A percentile compares a stretch with the other conserved stretches of the same genome.
phyloP scores from a whole-genome alignment of 2,329 filamentous ascomycete genomes.

The Ceratocystis cubensis region DNA sequence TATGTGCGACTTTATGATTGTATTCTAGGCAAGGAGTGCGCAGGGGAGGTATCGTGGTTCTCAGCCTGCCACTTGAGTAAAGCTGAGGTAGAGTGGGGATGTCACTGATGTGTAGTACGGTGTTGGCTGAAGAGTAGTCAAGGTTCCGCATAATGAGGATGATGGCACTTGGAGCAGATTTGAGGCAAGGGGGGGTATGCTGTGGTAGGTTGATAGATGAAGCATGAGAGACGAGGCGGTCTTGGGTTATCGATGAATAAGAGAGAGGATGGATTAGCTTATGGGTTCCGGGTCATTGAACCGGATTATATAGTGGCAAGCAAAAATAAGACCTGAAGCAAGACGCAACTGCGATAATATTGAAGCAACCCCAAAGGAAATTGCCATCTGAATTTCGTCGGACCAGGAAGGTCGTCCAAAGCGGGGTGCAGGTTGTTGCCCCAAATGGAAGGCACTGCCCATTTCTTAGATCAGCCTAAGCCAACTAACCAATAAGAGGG shows the following conservation, averaged over 20 bases:
- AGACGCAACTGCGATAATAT: background rate
- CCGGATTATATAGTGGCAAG: background rate
- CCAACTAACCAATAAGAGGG: background rate
- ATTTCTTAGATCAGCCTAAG: background rate
- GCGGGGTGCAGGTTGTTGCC: background rate
- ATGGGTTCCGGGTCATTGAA: background rate
- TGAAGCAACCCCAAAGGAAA: background rate
- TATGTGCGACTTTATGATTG: constrained; percentile 59
- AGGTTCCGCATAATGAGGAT: background rate
- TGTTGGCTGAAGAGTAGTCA: background rate
- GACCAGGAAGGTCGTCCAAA: background rate
- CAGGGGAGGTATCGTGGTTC: background rate
- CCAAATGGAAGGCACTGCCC: background rate
- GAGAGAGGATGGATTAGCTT: too few species aligned
- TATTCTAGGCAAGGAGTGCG: constrained; percentile 27
- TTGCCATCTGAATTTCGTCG: background rate
- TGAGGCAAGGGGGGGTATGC: background rate
- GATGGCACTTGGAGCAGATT: background rate
- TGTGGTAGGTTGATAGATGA: background rate
- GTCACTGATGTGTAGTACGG: background rate
- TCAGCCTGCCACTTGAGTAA: background rate
- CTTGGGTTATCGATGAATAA: too few species aligned
- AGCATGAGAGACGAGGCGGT: too few species aligned
- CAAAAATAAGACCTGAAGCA: background rate
- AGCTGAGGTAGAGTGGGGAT: constrained; percentile 2